phyloP scores from a whole-genome alignment of 441 rosid genomes.

The Omphalea diandra region DNA sequence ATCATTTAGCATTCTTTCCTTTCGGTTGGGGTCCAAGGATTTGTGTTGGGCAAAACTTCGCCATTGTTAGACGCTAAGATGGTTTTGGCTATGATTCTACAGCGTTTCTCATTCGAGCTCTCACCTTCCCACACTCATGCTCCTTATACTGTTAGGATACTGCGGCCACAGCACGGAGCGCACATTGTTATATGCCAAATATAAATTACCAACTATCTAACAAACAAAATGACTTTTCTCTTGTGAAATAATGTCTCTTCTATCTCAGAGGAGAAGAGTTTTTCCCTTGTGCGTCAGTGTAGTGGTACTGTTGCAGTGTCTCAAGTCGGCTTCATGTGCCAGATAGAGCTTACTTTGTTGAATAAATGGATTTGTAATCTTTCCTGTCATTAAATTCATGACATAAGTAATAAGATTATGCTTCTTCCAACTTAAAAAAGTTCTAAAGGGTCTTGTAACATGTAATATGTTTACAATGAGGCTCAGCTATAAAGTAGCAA shows the following conservation, averaged over 20 bases:
- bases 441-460: too few relatives aligned
- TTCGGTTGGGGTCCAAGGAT: slow-evolving; percentile 52
- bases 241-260: slow-evolving; percentile 2
- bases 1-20: slow-evolving; percentile 39
- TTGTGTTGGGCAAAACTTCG: slow-evolving; percentile 52
- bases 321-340: too few relatives aligned
- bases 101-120: slow-evolving; percentile 42
- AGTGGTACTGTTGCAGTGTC: too few relatives aligned
- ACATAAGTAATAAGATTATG: too few relatives aligned
- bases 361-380: too few relatives aligned
- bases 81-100: slow-evolving; percentile 46
- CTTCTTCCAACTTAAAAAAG: too few relatives aligned
- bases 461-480: too few relatives aligned
- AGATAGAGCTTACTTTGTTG: too few relatives aligned
- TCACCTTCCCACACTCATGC: slow-evolving; percentile 53
- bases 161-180: slow-evolving; percentile 56
- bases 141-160: slow-evolving; percentile 40
- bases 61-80: slow-evolving; percentile 50
- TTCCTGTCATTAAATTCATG: too few relatives aligned
- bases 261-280: not conserved
- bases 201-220: too few relatives aligned
- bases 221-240: too few relatives aligned
- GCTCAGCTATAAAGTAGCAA: too few relatives aligned
- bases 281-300: not conserved
- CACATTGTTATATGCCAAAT: slow-evolving; percentile 34